Percentiles rank a stretch among this genome's conserved stretches.
phyloP scores from a whole-genome alignment of 352 stramenopile genomes.

The Pythium rhizo-oryzae region DNA sequence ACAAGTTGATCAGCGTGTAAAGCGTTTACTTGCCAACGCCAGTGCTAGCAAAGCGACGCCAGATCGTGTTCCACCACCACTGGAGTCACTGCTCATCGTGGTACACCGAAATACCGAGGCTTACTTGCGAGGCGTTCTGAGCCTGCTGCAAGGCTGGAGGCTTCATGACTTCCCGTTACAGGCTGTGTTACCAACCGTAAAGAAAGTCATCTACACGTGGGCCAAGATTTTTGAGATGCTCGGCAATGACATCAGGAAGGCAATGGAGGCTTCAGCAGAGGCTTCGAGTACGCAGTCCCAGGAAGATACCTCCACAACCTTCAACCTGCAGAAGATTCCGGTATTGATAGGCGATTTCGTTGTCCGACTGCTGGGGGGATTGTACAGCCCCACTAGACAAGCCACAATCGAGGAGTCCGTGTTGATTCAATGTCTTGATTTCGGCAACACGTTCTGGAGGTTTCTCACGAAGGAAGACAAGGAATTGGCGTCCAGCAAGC shows the following conservation, averaged over 20 bases:
- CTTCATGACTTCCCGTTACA: slow-evolving; percentile 60
- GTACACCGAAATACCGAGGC: slow-evolving; percentile 76
- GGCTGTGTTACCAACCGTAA: slow-evolving; percentile 61
- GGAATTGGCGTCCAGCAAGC: slow-evolving; percentile 48
- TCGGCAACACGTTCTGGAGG: slow-evolving; percentile 72
- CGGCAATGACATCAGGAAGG: slow-evolving; percentile 34
- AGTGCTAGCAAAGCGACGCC: slow-evolving; percentile 50
- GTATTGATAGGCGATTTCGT: slow-evolving; percentile 78
- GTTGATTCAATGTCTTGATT: slow-evolving; percentile 70
- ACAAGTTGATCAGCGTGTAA: slow-evolving; percentile 63
- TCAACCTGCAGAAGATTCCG: slow-evolving; percentile 66
- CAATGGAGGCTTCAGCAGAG: slow-evolving; percentile 15
- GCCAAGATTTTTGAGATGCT: slow-evolving; percentile 73
- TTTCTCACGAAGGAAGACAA: slow-evolving; percentile 67
- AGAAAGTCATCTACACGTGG: slow-evolving; percentile 80
- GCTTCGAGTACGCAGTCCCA: slow-evolving; percentile 29
- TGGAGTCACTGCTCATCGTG: slow-evolving; percentile 68
- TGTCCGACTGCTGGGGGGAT: slow-evolving; percentile 43
- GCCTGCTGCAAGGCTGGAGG: slow-evolving; percentile 68
- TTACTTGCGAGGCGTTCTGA: slow-evolving; percentile 70
- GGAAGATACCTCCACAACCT: slow-evolving; percentile 28
- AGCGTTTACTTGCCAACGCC: slow-evolving; percentile 64
- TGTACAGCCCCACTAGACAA: slow-evolving; percentile 42
- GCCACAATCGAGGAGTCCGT: slow-evolving; percentile 44
- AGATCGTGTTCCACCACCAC: slow-evolving; percentile 43